Percentiles rank a stretch among this genome's conserved stretches.
phyloP scores from a whole-genome alignment of 768 basidiomycete species.

The Trametopsis cervina region DNA sequence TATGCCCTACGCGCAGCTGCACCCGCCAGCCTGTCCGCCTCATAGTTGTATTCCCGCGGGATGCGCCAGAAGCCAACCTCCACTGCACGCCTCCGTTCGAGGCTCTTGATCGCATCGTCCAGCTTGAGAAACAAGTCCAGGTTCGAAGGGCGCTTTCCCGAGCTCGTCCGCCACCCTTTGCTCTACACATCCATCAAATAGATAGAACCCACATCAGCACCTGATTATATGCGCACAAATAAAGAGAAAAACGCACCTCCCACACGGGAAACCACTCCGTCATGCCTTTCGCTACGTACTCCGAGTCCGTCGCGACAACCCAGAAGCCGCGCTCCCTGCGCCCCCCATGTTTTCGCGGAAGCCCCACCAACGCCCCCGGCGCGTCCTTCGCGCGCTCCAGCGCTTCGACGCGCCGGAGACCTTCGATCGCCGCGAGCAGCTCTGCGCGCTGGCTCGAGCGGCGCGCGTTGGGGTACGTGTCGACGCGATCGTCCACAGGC shows the following conservation, averaged over 20 bases:
- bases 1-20: too few relatives aligned
- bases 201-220: too few relatives aligned
- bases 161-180: too few relatives aligned
- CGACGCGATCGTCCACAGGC: not conserved
- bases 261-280: conserved; percentile 30
- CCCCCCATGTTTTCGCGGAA: too few relatives aligned
- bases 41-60: not conserved
- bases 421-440: conserved; percentile 6
- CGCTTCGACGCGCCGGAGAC: not conserved
- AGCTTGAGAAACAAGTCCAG: conserved; percentile 24
- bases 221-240: too few relatives aligned
- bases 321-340: too few relatives aligned
- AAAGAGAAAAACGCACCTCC: conserved; percentile 27
- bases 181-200: too few relatives aligned
- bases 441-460: conserved; percentile 7
- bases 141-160: conserved; percentile 18
- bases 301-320: conserved; percentile 28
- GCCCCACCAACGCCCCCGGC: too few relatives aligned
- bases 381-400: not conserved
- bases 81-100: conserved; percentile 8
- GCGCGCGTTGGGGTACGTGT: not conserved
- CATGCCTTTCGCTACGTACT: conserved; percentile 30
- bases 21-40: not conserved
- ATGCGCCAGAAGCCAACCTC: not conserved
- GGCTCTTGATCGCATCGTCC: conserved; percentile 12